phyloP scores from a whole-genome alignment of 2,329 filamentous ascomycete species.

The Clonostachys byssicola region DNA sequence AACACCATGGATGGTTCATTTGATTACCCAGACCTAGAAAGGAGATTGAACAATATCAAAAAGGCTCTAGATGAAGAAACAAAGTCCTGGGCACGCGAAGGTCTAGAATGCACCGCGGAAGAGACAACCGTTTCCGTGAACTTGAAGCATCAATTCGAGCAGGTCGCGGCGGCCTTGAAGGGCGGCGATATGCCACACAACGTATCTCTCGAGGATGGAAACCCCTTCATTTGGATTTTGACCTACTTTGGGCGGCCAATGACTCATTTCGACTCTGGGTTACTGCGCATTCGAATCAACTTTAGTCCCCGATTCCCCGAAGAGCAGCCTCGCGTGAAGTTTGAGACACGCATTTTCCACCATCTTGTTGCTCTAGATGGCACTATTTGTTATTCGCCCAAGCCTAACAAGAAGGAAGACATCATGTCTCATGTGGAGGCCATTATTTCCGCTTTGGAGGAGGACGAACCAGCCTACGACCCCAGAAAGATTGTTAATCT shows the following conservation, averaged over 20 bases:
- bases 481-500: conserved; percentile 83
- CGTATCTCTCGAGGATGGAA: conserved; percentile 70
- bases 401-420: conserved; percentile 61
- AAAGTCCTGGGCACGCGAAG: conserved; percentile 65
- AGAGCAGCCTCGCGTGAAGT: conserved; percentile 78
- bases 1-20: conserved; percentile 88
- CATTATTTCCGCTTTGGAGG: conserved; percentile 78
- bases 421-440: conserved; percentile 79
- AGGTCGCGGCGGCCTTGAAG: conserved; percentile 73
- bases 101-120: conserved; percentile 54
- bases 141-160: conserved; percentile 78
- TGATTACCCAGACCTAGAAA: conserved; percentile 71
- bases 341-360: conserved; percentile 82
- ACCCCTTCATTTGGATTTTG: conserved; percentile 85
- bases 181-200: conserved; percentile 68
- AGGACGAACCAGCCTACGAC: conserved; percentile 84
- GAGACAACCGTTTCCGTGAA: conserved; percentile 77
- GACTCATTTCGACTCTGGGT: conserved; percentile 88
- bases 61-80: conserved; percentile 69
- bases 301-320: conserved; percentile 85
- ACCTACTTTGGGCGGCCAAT: conserved; percentile 90
- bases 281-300: conserved; percentile 76
- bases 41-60: conserved; percentile 66
- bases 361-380: conserved; percentile 79
- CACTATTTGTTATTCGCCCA: conserved; percentile 76